Conservation (phyloP, 2,329 filamentous ascomycete species). For the Aspergillus brasiliensis region DNA sequence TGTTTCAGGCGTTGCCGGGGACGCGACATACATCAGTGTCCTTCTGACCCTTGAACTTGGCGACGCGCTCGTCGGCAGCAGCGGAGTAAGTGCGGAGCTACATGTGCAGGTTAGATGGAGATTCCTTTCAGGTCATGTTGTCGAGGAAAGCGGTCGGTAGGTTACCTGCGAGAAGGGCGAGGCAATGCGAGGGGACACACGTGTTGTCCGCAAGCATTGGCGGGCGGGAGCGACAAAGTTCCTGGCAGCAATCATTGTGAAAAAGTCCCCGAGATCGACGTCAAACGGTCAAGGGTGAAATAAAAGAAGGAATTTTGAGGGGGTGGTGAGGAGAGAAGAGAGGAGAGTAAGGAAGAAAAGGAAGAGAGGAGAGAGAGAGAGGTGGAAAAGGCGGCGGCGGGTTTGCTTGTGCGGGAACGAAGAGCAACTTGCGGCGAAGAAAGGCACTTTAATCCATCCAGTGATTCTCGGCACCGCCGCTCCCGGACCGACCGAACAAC, state of each 20-base stretch:
- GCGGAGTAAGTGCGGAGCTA: slow-evolving; percentile 64
- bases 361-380: slow-evolving; percentile 25
- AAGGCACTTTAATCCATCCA: background rate
- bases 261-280: slow-evolving; percentile 25
- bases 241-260: slow-evolving; percentile 80
- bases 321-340: slow-evolving; percentile 25
- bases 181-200: slow-evolving; percentile 49
- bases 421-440: background rate
- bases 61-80: slow-evolving; percentile 68
- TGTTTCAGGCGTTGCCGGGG: slow-evolving; percentile 15
- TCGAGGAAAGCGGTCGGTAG: slow-evolving; percentile 18
- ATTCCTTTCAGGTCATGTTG: slow-evolving; percentile 14
- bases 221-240: slow-evolving; percentile 74
- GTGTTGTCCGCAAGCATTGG: slow-evolving; percentile 74
- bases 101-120: slow-evolving; percentile 24
- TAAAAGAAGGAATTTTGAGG: slow-evolving; percentile 16
- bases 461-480: slow-evolving; percentile 22
- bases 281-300: slow-evolving; percentile 15
- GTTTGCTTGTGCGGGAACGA: slow-evolving; percentile 22
- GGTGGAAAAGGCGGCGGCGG: slow-evolving; percentile 21
- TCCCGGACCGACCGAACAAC: slow-evolving; percentile 23
- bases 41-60: slow-evolving; percentile 91
- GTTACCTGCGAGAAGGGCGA: slow-evolving; percentile 62
- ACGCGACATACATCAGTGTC: slow-evolving; percentile 73
- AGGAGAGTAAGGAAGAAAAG: slow-evolving; percentile 15